Evolutionary conservation across 2,329 filamentous ascomycete genomes (phyloP).

Genomic region (Fusarium vanettenii): DNA sequence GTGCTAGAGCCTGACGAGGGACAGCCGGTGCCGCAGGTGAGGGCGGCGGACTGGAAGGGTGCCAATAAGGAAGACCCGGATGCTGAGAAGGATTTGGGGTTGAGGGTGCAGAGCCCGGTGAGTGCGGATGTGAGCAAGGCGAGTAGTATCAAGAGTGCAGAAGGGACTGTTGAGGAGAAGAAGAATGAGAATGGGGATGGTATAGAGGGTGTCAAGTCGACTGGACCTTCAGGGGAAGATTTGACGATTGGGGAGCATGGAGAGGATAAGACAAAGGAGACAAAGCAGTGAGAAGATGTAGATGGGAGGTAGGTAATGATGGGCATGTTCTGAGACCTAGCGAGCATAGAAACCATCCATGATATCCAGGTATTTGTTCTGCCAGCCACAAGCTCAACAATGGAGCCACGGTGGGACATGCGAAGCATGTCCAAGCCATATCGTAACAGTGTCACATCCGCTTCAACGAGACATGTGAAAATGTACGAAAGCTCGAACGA

Average conservation of each 20-base stretch:
- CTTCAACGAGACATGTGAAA: neutral
- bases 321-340: neutral
- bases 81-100: constrained; percentile 73
- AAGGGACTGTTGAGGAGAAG: constrained; percentile 18
- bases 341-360: neutral
- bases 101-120: constrained; percentile 72
- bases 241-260: constrained; percentile 33
- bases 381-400: too few relatives aligned
- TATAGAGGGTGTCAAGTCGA: constrained; percentile 50
- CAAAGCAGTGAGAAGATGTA: neutral
- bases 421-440: too few relatives aligned
- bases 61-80: constrained; percentile 53
- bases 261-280: constrained; percentile 3
- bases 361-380: constrained; percentile 14
- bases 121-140: constrained; percentile 78
- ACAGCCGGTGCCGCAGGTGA: constrained; percentile 76
- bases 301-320: neutral
- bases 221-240: constrained; percentile 52
- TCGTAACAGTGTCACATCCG: neutral
- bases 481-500: neutral
- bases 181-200: constrained; percentile 35
- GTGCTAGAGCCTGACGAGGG: constrained; percentile 73
- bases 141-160: constrained; percentile 70
- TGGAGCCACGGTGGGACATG: too few relatives aligned
- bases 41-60: constrained; percentile 81